Conservation (phyloP, 73 alveolate species). For the Paramecium primaurelia region DNA sequence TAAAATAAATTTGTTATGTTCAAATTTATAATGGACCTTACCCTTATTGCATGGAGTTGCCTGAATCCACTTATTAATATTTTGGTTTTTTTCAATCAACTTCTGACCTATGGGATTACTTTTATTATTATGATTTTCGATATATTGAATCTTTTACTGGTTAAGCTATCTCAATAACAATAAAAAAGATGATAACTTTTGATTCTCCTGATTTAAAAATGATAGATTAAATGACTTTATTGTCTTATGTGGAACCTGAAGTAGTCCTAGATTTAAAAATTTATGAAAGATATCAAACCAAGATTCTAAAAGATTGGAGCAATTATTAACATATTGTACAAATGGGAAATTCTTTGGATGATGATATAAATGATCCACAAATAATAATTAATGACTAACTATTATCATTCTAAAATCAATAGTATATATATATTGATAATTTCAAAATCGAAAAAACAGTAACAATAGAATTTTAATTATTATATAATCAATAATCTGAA, state of each 20-base stretch:
- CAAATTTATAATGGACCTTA: neutral
- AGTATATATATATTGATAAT: neutral
- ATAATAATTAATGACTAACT: neutral
- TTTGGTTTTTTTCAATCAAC: neutral
- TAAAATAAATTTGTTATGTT: neutral
- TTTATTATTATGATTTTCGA: neutral
- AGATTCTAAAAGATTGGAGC: neutral
- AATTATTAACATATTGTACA: neutral
- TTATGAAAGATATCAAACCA: neutral
- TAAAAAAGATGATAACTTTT: neutral
- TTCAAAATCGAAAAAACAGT: neutral
- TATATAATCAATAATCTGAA: neutral
- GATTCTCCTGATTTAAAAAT: neutral
- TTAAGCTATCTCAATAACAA: neutral
- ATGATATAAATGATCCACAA: neutral
- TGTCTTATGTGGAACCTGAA: neutral
- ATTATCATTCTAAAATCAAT: neutral
- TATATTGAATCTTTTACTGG: neutral
- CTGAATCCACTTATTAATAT: neutral
- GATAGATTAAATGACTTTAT: neutral
- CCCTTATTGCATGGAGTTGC: neutral
- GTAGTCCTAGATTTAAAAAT: neutral
- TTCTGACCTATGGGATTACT: neutral
- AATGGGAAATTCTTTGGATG: neutral
- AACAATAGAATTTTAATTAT: neutral